These are phyloP conservation scores for Fusarium papillatum DNA, from an alignment of 2,329 filamentous ascomycete genomes.

Conservation along the genomic window DNA sequence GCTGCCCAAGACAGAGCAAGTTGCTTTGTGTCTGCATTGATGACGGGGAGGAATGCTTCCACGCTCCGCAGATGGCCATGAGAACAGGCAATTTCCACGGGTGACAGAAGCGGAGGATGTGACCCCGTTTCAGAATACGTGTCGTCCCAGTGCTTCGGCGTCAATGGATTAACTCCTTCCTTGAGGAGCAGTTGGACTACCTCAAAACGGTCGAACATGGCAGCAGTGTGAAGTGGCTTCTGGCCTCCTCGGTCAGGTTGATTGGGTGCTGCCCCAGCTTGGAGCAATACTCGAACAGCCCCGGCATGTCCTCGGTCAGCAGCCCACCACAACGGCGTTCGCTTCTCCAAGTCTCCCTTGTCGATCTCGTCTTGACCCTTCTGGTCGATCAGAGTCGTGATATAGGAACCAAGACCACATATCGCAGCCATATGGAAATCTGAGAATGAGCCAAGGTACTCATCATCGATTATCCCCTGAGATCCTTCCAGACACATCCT, in stretches of 20 bases:
- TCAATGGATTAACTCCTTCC: slow-evolving; percentile 49
- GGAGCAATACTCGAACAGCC: slow-evolving; percentile 35
- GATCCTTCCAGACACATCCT: neutral
- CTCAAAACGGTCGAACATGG: slow-evolving; percentile 22
- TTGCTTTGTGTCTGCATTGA: slow-evolving; percentile 41
- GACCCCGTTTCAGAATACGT: neutral
- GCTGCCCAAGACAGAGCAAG: slow-evolving; percentile 46
- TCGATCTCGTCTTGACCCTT: neutral
- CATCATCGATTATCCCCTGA: neutral
- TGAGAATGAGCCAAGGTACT: neutral
- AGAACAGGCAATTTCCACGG: slow-evolving; percentile 43
- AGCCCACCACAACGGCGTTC: slow-evolving; percentile 38
- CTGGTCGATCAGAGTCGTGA: slow-evolving; percentile 2
- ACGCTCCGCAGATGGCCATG: slow-evolving; percentile 43
- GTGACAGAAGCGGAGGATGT: neutral
- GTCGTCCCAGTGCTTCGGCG: slow-evolving; percentile 33
- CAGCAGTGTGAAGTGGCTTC: slow-evolving; percentile 53
- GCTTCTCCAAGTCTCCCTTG: neutral
- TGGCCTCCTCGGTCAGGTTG: slow-evolving; percentile 3
- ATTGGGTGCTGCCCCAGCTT: slow-evolving; percentile 43
- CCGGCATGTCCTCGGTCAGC: slow-evolving; percentile 37
- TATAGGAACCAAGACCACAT: slow-evolving; percentile 18
- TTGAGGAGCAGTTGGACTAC: slow-evolving; percentile 17
- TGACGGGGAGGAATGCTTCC: slow-evolving; percentile 43
- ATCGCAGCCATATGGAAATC: slow-evolving; percentile 27